Conservation (phyloP, 768 basidiomycete species). For the Amanita pallidorosea region DNA sequence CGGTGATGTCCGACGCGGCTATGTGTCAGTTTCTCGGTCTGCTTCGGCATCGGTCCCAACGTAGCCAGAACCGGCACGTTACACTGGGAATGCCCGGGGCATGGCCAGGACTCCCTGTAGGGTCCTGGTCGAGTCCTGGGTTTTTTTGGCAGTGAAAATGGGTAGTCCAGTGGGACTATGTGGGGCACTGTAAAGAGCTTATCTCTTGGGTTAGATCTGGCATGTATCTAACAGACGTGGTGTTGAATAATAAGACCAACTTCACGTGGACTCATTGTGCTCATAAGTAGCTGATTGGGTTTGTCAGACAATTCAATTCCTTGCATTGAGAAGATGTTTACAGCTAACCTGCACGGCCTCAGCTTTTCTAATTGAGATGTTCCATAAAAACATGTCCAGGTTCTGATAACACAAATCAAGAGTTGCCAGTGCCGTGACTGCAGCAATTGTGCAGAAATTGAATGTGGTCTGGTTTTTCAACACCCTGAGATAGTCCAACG, state of each 20-base stretch:
- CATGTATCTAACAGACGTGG: conserved; percentile 74
- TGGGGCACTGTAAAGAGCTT: too few relatives aligned
- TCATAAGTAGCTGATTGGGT: conserved; percentile 71
- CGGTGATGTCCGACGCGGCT: too few relatives aligned
- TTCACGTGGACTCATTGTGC: conserved; percentile 83
- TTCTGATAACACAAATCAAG: conserved; percentile 92
- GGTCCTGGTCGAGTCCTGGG: too few relatives aligned
- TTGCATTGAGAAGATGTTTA: neutral
- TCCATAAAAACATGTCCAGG: conserved; percentile 68
- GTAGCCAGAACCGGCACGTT: too few relatives aligned
- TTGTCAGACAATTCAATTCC: neutral
- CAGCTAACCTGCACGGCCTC: conserved; percentile 66
- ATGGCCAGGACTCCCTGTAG: too few relatives aligned
- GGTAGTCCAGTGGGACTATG: too few relatives aligned
- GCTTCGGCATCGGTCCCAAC: too few relatives aligned
- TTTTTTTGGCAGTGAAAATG: too few relatives aligned
- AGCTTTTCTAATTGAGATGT: conserved; percentile 93
- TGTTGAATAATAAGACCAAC: conserved; percentile 83
- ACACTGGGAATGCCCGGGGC: too few relatives aligned
- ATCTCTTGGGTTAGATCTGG: conserved; percentile 69
- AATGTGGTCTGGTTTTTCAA: conserved; percentile 89
- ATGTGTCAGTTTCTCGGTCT: too few relatives aligned
- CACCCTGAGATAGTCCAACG: conserved; percentile 81
- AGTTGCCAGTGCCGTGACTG: conserved; percentile 93
- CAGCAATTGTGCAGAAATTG: conserved; percentile 93